Evolutionary conservation across 495 filamentous ascomycete genomes (phyloP), one percentile per base, ranked within the genome.

Genomic region (Pyrenula aspistea): DNA sequence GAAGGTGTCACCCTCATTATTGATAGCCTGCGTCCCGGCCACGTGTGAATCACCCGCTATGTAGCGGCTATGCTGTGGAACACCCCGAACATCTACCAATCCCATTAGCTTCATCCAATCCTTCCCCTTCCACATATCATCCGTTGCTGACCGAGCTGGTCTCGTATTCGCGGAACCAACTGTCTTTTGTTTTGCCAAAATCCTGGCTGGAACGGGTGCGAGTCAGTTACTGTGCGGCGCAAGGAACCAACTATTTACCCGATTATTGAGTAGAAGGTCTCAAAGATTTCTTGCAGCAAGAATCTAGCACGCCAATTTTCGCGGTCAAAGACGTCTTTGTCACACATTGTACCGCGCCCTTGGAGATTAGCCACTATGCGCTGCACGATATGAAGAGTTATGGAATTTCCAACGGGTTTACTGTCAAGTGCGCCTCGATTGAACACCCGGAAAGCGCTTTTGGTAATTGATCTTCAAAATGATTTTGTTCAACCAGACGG

Each of bases 401-500:
- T 52, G 50, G n/a, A 21, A 52, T 52, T 52, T 52, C 19, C 50
- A 24, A 20, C 10, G 50, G 50, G 50, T 20, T 52, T 24, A 20
- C 10, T 52, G 8, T 4, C 50, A 51, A 62, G 68, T 58, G 54
- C 78, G 22, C 79, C 82, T 15, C 64, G 68, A 21, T 77, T 86
- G 56, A 71, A 80, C 55, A 93, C 91, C 11, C 82, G 89, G 53
- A 87, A 91, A 72, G 93, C 90, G 0, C 70, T 98, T 47, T 72
- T 98, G 22, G 67, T 96, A 12, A 73, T 96, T 54, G 91, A 95
- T 64, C 78, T 95, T 22, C 93, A 97, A 60, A 95, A 96, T 66
- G 93, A 96, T 68, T 95, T 96, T 63, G 67, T 95, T 50, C 78
- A 81, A 24, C 68, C 81, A 0, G 77, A 81, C 42, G 89, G 87